A percentile compares a stretch with the other conserved stretches of the same genome.
These are phyloP conservation scores for Brachypodium distachyon DNA, from an alignment of 202 grass and related monocot species.

Conservation along the genomic window DNA sequence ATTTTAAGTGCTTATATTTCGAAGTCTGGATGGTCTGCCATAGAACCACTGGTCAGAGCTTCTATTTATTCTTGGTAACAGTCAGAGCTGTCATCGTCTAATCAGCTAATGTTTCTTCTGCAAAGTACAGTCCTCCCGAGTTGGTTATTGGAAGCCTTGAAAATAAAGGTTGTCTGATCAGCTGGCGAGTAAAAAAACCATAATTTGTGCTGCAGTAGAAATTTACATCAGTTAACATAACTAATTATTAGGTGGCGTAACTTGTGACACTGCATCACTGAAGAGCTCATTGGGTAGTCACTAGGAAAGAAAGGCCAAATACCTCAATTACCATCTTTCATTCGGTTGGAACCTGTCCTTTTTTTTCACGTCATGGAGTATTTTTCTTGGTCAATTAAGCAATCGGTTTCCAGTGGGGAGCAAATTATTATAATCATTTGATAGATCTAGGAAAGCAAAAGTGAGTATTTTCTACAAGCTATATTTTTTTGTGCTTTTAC, in stretches of 20 bases:
- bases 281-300: background rate
- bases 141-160: constrained; percentile 13
- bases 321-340: background rate
- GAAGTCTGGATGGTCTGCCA: background rate
- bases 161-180: background rate
- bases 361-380: background rate
- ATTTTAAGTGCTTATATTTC: background rate
- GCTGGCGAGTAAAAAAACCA: background rate
- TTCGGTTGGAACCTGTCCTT: background rate
- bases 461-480: background rate
- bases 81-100: background rate
- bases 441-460: background rate
- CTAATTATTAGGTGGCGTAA: background rate
- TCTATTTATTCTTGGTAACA: too few species aligned
- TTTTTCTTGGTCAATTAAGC: constrained; percentile 1
- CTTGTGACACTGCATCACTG: background rate
- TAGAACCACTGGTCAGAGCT: background rate
- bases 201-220: background rate
- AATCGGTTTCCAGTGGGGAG: background rate
- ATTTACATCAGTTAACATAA: background rate
- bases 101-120: background rate
- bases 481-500: constrained; percentile 3
- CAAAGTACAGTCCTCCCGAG: background rate
- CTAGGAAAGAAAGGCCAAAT: background rate
- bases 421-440: background rate